Evolutionary conservation across 2,329 filamentous ascomycete species (phyloP), one percentile per base, ranked within the genome.

Genomic region (Paecilomyces variotii): DNA sequence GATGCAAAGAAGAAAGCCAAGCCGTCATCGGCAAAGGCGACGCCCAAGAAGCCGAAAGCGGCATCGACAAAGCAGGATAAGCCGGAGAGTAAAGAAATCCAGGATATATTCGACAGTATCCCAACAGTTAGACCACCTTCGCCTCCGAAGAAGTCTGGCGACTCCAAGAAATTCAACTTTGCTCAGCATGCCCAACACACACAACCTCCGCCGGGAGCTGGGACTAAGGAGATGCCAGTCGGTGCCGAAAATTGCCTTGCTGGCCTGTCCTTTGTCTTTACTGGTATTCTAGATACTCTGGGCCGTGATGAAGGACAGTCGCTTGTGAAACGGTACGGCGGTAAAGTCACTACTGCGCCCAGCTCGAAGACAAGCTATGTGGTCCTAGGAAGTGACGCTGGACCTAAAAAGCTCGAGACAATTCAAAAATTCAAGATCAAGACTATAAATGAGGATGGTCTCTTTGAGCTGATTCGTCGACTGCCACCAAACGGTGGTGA

Each of bases 341-440:
- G 94, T 56, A 97, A 96, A 75, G 87, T 96, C 26, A 96, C 88
- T 9, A 81, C 80, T 9, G 87, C 85, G 4, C 94, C 95, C 24
- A 97, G 93, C 70, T 89, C 87, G 69, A 97, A 96, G 75, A 99
- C 95, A 0, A 94, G 84, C 68, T 99, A 91, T 70, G 91, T 99
- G 53, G 90, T 99, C 14, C 82, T 99, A 2, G 94, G 94, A 51
- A 83, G 83, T 27, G 94, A 97, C 72, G 94, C 95, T 26, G 94
- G 94, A 0, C 94, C 94, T 0, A 95, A 88, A 74, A 99, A 99
- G 72, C 80, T 99, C 49, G 81, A 87, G 64, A 97, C 92, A 65
- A 97, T 99, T 65, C 81, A 84, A 58, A 83, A 90, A 24, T 79
- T 89, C 66, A 85, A 85, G 0, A 85, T 97, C 71, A 97, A 91